phyloP scores from a whole-genome alignment of 2,329 filamentous ascomycete species.

The Knufia fluminis region DNA sequence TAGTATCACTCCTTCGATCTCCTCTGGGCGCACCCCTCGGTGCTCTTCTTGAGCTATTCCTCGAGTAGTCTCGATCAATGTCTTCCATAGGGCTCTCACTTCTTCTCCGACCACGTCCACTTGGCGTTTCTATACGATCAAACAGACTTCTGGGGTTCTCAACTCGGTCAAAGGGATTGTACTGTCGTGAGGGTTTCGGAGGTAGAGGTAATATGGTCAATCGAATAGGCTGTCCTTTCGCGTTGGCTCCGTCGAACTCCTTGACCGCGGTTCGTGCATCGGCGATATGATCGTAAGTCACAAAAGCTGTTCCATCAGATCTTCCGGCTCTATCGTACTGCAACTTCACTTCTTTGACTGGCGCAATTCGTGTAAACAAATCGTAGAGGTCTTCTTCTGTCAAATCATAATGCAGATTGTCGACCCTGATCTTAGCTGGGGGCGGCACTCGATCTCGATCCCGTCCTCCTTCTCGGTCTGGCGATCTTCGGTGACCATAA shows the following conservation, averaged over 20 bases:
- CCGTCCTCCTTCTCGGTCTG: conserved; percentile 29
- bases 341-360: conserved; percentile 58
- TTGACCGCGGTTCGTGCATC: conserved; percentile 67
- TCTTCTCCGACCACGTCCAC: conserved; percentile 30
- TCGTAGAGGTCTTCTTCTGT: conserved; percentile 74
- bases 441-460: conserved; percentile 38
- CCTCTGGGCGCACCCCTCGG: conserved; percentile 31
- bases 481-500: conserved; percentile 29
- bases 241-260: conserved; percentile 84
- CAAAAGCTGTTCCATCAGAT: conserved; percentile 73
- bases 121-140: conserved; percentile 47
- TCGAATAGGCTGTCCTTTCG: conserved; percentile 76
- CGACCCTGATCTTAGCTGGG: conserved; percentile 67
- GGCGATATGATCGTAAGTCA: conserved; percentile 62
- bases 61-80: conserved; percentile 30
- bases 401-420: conserved; percentile 88
- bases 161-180: conserved; percentile 42
- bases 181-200: conserved; percentile 27
- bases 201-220: conserved; percentile 56
- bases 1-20: conserved; percentile 44
- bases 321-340: conserved; percentile 81
- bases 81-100: conserved; percentile 35
- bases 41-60: conserved; percentile 33
- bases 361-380: conserved; percentile 70
- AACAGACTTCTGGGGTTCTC: conserved; percentile 55